Base-by-base conservation (phyloP, 352 stramenopile genomes). In the Globisporangium nunn region DNA sequence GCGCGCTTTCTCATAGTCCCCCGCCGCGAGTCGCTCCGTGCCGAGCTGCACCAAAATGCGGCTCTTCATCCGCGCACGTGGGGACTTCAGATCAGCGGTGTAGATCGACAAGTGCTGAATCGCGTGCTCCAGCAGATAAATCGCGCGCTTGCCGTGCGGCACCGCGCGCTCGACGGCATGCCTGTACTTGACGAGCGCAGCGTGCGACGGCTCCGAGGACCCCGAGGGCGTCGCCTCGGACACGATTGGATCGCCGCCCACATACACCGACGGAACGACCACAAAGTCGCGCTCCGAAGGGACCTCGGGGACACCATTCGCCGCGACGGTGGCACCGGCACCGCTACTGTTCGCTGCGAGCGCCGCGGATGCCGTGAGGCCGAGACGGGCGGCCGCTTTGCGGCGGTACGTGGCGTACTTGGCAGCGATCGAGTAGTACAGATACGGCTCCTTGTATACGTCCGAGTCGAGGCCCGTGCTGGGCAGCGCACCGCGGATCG, bases 391-490 rank as follows among this genome's bases (percentile, higher is more conserved):
- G 33, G 82, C 79, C 4, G 85, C 78, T 41, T 87, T 89, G 18
- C 85, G 70, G 29, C 85, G 79, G 49, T 75, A 78, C 46, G 83
- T 89, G 12, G 82, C 79, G 51, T 93, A 95, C 68, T 95, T 95
- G 37, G 85, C 85, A 12, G 82, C 82, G 48, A 87, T 85, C 35
- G 74, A 85, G 50, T 81, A 92, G 67, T 95, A 95, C 61, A 95
- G 64, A 66, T 95, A 92, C 54, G 82, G 76, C 59, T 95, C 85
- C 55, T 93, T 95, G 72, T 89, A 95, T 48, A 90, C 67, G 45
- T 91, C 71, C 49, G 79, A 86, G 39, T 93, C 85, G 28, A 95
- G 61, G 0, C 81, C 84, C 11, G 72, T 67, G 52, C 54, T 70
- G 4, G 74, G 54, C 18, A 90, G 56, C 0, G 75, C 73, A 11